phyloP scores from a whole-genome alignment of 1,139 yeast species.

The Citeromyces siamensis region DNA sequence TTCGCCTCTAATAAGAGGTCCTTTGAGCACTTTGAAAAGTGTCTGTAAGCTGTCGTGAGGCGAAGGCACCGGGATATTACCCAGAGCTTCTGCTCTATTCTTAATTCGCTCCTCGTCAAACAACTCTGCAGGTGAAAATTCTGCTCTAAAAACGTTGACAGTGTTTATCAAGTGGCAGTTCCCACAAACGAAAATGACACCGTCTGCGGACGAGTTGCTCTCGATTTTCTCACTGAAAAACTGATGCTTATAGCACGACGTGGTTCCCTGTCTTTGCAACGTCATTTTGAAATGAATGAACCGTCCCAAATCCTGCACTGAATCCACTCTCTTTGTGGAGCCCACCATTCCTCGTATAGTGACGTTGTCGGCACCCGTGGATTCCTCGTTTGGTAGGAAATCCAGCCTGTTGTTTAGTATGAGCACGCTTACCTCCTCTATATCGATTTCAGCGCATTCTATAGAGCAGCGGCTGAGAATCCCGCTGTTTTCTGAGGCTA shows the following conservation, averaged over 20 bases:
- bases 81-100: constrained; percentile 17
- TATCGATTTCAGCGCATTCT: constrained; percentile 5
- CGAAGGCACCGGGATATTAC: constrained; percentile 22
- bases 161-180: constrained; percentile 27
- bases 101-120: constrained; percentile 26
- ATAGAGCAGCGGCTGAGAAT: constrained; percentile 3
- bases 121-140: constrained; percentile 22
- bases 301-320: not conserved
- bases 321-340: not conserved
- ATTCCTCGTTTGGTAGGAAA: constrained; percentile 9
- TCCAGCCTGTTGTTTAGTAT: constrained; percentile 12
- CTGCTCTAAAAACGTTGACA: constrained; percentile 29
- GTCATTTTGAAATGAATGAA: not conserved
- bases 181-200: constrained; percentile 29
- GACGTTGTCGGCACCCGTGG: not conserved
- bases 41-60: constrained; percentile 44
- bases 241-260: constrained; percentile 12
- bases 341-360: not conserved
- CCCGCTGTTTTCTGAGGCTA: constrained; percentile 7
- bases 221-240: constrained; percentile 19
- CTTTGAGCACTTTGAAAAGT: constrained; percentile 44
- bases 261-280: not conserved
- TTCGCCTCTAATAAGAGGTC: constrained; percentile 39
- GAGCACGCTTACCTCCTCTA: constrained; percentile 7
- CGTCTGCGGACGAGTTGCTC: constrained; percentile 26